phyloP scores from a whole-genome alignment of 805 yeast species.

The Blastobotrys peoriensis region DNA sequence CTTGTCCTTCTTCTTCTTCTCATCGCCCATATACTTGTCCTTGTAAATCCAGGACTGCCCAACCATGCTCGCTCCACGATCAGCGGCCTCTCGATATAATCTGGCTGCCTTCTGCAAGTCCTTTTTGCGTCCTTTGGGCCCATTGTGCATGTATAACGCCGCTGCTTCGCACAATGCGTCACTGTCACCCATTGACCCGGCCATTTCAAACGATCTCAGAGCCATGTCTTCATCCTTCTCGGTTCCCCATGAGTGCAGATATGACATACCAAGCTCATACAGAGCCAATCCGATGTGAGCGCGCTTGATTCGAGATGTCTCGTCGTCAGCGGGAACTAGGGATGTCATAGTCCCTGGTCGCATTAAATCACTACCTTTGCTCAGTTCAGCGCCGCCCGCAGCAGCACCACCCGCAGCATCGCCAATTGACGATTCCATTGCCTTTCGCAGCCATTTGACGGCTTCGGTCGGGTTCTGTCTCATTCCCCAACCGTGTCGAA shows the following conservation, averaged over 20 bases:
- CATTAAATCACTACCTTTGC: not conserved
- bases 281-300: constrained; percentile 36
- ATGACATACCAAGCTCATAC: constrained; percentile 56
- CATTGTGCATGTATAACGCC: constrained; percentile 54
- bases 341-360: not conserved
- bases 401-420: not conserved
- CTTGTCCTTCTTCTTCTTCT: constrained; percentile 16
- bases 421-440: constrained; percentile 29
- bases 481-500: constrained; percentile 65
- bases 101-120: constrained; percentile 60
- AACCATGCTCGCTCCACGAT: constrained; percentile 51
- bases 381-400: not conserved
- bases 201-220: constrained; percentile 51
- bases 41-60: constrained; percentile 76
- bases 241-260: constrained; percentile 52
- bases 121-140: constrained; percentile 45
- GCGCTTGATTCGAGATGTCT: constrained; percentile 9
- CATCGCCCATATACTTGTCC: constrained; percentile 47
- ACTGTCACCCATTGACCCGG: constrained; percentile 60
- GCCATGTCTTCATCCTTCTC: constrained; percentile 51
- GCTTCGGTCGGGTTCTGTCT: constrained; percentile 49
- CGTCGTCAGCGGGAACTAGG: constrained; percentile 1
- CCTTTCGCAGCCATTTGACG: constrained; percentile 54
- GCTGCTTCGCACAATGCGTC: constrained; percentile 71
- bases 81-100: constrained; percentile 62